These are phyloP conservation scores for Populus davidiana DNA, from an alignment of 345 rosid species.

Conservation along the genomic window DNA sequence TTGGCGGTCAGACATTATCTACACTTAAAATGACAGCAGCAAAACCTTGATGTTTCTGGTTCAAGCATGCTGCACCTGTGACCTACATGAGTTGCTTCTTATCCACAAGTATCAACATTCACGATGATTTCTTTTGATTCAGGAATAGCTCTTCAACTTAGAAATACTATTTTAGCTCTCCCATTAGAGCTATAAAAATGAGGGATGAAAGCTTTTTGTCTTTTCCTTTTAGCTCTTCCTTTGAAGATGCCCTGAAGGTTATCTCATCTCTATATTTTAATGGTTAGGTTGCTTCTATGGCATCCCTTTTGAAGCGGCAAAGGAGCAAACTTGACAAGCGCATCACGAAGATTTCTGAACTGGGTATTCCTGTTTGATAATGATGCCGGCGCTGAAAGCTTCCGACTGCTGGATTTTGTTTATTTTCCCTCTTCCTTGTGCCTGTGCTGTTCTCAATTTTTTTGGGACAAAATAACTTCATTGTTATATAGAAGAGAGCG, in stretches of 20 bases:
- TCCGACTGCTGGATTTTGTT: not conserved
- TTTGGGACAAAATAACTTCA: no score
- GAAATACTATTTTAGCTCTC: no score
- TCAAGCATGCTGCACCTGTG: not conserved
- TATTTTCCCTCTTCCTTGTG: not conserved
- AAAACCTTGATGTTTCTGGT: not conserved
- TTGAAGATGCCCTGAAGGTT: not conserved
- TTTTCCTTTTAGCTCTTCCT: no score
- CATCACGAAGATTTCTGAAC: constrained; percentile 75
- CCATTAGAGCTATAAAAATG: no score
- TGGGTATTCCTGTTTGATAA: constrained; percentile 60
- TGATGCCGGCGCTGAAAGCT: not conserved
- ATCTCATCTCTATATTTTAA: not conserved
- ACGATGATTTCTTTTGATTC: not conserved
- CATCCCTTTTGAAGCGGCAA: constrained; percentile 58
- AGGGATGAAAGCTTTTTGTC: no score
- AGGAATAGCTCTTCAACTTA: not conserved
- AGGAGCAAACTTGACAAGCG: constrained; percentile 59
- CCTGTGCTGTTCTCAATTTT: not conserved
- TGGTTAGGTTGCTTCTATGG: constrained; percentile 77
- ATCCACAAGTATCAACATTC: not conserved
- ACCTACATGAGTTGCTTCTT: not conserved
- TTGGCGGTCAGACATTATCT: no score
- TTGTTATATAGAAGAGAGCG: no score
- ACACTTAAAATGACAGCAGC: no score